Percentiles rank a stretch among this genome's conserved stretches.
These are phyloP conservation scores for Schwanniomyces vanrijiae DNA, from an alignment of 805 yeast species.

Conservation along the genomic window DNA sequence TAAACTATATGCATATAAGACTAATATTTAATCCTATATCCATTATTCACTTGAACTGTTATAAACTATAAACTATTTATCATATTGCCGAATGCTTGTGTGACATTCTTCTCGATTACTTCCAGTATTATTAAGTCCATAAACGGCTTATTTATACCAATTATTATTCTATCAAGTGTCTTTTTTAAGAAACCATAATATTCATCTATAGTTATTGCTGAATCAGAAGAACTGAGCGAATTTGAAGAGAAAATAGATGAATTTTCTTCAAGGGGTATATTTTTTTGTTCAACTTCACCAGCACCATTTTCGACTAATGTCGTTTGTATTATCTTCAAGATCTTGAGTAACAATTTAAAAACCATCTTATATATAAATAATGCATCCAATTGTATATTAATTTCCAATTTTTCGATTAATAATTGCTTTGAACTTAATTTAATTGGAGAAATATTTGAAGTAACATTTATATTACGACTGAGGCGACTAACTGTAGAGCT, in stretches of 20 bases:
- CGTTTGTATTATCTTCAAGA: conserved; percentile 25
- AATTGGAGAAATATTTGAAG: conserved; percentile 33
- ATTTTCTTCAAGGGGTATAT: conserved; percentile 19
- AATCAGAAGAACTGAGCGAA: conserved; percentile 23
- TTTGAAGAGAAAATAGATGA: conserved; percentile 37
- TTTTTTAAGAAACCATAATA: conserved; percentile 27
- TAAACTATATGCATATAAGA: too few relatives aligned
- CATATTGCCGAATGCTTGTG: conserved; percentile 29
- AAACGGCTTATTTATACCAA: conserved; percentile 42
- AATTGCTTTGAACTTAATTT: conserved; percentile 39
- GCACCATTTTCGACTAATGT: conserved; percentile 16
- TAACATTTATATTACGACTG: conserved; percentile 2
- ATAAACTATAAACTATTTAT: conserved; percentile 16
- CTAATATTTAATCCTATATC: too few relatives aligned
- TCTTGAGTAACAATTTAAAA: conserved; percentile 26
- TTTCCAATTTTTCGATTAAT: conserved; percentile 43
- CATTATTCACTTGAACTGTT: background rate
- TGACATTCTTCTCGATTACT: conserved; percentile 30
- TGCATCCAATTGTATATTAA: conserved; percentile 39
- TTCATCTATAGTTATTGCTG: conserved; percentile 28
- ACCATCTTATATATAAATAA: conserved; percentile 38
- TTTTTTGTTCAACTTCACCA: background rate
- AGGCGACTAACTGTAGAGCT: conserved; percentile 10
- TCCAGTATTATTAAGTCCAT: conserved; percentile 25
- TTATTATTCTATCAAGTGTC: conserved; percentile 25